Conservation (phyloP, 805 yeast species). For the Tetrapisispora arboricola region DNA sequence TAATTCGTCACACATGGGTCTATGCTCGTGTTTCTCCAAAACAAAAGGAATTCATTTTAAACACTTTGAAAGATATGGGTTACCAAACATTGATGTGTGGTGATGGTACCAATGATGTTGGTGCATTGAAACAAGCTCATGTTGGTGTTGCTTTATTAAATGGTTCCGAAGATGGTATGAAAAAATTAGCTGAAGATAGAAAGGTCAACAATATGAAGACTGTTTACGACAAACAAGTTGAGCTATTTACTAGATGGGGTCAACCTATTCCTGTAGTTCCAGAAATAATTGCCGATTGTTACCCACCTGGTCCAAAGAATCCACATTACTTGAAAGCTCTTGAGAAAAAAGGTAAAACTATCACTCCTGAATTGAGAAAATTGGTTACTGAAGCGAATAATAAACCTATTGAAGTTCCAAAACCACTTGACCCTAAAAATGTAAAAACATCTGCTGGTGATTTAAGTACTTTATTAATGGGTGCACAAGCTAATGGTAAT, state of each 20-base stretch:
- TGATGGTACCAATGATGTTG: slow-evolving; percentile 99
- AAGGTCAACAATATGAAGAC: slow-evolving; percentile 51
- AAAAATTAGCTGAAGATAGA: slow-evolving; percentile 75
- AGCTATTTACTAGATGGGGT: slow-evolving; percentile 69
- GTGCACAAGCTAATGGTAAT: slow-evolving; percentile 19
- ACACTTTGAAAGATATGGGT: slow-evolving; percentile 74
- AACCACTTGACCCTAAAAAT: slow-evolving; percentile 23
- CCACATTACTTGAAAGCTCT: slow-evolving; percentile 81
- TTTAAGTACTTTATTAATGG: slow-evolving; percentile 35
- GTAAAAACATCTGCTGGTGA: slow-evolving; percentile 26
- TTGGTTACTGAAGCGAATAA: slow-evolving; percentile 45
- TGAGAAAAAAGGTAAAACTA: slow-evolving; percentile 70
- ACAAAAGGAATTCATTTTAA: slow-evolving; percentile 87
- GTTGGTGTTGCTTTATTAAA: slow-evolving; percentile 96
- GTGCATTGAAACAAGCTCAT: slow-evolving; percentile 97
- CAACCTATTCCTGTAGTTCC: slow-evolving; percentile 82
- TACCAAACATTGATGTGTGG: slow-evolving; percentile 97
- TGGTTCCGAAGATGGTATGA: slow-evolving; percentile 91
- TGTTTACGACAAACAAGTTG: slow-evolving; percentile 78
- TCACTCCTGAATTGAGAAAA: slow-evolving; percentile 62
- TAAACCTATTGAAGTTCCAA: slow-evolving; percentile 28
- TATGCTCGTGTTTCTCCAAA: slow-evolving; percentile 95
- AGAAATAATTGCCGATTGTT: slow-evolving; percentile 77
- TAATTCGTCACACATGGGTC: slow-evolving; percentile 89
- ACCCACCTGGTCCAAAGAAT: slow-evolving; percentile 90